These are phyloP conservation scores for Hygrophorus pudorinus DNA, from an alignment of 768 basidiomycete species.

Conservation along the genomic window DNA sequence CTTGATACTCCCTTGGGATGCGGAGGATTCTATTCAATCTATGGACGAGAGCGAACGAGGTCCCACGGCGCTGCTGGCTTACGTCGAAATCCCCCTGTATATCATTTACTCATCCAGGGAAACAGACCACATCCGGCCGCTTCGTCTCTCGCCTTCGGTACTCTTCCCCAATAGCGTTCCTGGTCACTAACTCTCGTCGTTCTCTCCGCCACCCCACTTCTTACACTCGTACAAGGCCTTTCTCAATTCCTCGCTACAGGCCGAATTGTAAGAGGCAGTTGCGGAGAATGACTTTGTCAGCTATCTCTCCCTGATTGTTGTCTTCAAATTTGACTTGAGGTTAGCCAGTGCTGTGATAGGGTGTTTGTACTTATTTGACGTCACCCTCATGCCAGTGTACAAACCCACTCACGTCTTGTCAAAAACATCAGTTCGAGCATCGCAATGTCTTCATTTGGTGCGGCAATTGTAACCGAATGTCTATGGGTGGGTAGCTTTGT, in stretches of 20 bases:
- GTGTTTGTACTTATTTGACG: too few species aligned
- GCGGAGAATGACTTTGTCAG: too few species aligned
- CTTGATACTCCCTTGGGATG: constrained; percentile 72
- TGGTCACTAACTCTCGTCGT: constrained; percentile 85
- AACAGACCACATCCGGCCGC: constrained; percentile 90
- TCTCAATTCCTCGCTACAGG: constrained; percentile 64
- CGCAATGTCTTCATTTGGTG: too few species aligned
- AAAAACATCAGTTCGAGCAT: too few species aligned
- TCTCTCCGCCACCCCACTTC: constrained; percentile 76
- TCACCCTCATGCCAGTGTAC: too few species aligned
- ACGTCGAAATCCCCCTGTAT: constrained; percentile 89
- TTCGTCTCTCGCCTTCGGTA: constrained; percentile 68
- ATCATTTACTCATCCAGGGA: constrained; percentile 45
- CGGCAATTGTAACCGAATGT: too few species aligned
- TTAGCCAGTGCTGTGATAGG: too few species aligned
- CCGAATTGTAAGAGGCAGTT: constrained; percentile 43
- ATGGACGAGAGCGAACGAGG: constrained; percentile 33
- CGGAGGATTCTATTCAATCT: neutral
- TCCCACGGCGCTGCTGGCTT: constrained; percentile 75
- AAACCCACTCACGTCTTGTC: too few species aligned
- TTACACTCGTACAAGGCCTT: constrained; percentile 64
- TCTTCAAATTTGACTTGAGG: too few species aligned
- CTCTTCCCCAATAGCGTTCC: constrained; percentile 76
- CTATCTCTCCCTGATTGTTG: too few species aligned
- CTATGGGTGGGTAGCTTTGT: too few species aligned